A percentile compares a stretch with the other conserved stretches of the same genome.
phyloP scores from a whole-genome alignment of 148 eudicot genomes.

The Rhododendron henanense region DNA sequence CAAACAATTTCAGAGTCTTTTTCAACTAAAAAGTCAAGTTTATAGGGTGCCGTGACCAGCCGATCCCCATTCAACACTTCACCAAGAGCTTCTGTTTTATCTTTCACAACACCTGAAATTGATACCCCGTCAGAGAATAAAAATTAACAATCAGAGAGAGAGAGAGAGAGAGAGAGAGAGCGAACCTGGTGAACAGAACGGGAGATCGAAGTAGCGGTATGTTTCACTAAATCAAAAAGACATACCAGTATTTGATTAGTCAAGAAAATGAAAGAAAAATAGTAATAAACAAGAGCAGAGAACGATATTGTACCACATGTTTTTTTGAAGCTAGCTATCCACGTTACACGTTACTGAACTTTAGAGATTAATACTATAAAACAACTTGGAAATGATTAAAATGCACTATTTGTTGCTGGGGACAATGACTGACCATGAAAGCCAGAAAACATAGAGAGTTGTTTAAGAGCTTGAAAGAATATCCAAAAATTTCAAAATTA shows the following conservation, averaged over 20 bases:
- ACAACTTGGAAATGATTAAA: not conserved
- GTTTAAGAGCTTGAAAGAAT: not conserved
- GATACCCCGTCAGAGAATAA: conserved; percentile 10
- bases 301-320: not conserved
- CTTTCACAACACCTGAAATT: conserved; percentile 17
- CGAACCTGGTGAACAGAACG: conserved; percentile 60
- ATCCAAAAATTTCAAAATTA: not conserved
- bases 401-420: not conserved
- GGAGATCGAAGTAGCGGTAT: conserved; percentile 68
- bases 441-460: not conserved
- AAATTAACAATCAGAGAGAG: not conserved
- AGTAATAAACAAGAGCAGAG: not conserved
- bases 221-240: conserved; percentile 47
- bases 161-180: too few species aligned
- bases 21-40: conserved; percentile 54
- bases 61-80: conserved; percentile 74
- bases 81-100: conserved; percentile 71
- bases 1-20: conserved; percentile 57
- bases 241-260: not conserved
- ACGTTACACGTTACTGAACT: not conserved
- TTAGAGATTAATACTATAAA: not conserved
- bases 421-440: not conserved
- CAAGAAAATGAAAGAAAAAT: not conserved
- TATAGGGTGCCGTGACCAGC: conserved; percentile 60
- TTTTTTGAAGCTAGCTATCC: not conserved